Evolutionary conservation across 345 rosid species (phyloP).

Genomic region (Toxicodendron radicans): DNA sequence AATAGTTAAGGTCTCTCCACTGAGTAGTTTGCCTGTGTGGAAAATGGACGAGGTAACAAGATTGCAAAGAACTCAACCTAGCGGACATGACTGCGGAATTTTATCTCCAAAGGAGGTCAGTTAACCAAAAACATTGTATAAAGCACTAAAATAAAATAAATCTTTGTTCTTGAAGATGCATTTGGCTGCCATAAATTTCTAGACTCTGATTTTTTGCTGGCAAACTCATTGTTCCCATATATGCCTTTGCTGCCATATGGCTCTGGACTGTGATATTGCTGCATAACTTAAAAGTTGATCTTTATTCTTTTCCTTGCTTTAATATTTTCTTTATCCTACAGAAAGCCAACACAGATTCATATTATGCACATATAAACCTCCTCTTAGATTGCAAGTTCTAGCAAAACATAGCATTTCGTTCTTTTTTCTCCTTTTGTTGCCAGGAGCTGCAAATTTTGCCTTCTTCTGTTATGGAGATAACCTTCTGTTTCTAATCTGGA

Average conservation of each 20-base stretch:
- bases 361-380: neutral
- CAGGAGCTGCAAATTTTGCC: neutral
- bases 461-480: neutral
- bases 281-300: neutral
- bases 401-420: neutral
- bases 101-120: neutral
- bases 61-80: neutral
- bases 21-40: neutral
- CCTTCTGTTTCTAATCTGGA: neutral
- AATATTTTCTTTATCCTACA: neutral
- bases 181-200: neutral
- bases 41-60: neutral
- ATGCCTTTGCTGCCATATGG: neutral
- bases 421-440: neutral
- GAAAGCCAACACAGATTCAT: neutral
- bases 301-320: neutral
- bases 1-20: neutral
- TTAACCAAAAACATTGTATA: neutral
- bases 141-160: neutral
- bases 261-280: neutral
- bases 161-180: neutral
- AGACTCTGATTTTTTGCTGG: neutral
- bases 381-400: neutral
- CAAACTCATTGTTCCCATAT: neutral
- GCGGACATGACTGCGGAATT: neutral